Evolutionary conservation across 2,329 filamentous ascomycete genomes (phyloP).

Genomic region (Fusarium palustre): DNA sequence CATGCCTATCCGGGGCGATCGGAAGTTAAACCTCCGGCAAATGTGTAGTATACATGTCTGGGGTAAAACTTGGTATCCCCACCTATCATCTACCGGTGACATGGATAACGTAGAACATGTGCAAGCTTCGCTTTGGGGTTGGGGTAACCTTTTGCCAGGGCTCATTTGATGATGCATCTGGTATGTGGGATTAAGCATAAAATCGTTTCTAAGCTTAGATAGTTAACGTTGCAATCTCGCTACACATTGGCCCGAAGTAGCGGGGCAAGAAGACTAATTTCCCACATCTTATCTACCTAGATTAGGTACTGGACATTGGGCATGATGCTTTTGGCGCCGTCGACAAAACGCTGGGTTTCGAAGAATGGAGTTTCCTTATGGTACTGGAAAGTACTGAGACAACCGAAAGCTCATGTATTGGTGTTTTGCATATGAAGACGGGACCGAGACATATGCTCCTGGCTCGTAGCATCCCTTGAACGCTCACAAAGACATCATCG

Average conservation of each 20-base stretch:
- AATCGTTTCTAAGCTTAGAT: background rate
- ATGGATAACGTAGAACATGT: background rate
- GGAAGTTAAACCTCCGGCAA: slow-evolving; percentile 22
- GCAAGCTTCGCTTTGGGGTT: background rate
- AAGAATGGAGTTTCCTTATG: too few relatives aligned
- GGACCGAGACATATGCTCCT: too few relatives aligned
- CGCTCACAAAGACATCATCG: background rate
- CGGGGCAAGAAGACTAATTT: background rate
- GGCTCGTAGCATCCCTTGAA: too few relatives aligned
- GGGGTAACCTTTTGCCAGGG: background rate
- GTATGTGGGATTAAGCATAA: slow-evolving; percentile 5
- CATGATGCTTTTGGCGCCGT: too few relatives aligned
- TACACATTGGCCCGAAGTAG: background rate
- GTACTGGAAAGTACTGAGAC: too few relatives aligned
- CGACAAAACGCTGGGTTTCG: too few relatives aligned
- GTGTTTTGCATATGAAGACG: too few relatives aligned
- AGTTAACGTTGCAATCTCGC: background rate
- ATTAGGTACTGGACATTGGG: too few relatives aligned
- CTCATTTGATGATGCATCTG: background rate
- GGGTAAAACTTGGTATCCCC: slow-evolving; percentile 3
- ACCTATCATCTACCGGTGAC: slow-evolving; percentile 15
- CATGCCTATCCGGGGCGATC: slow-evolving; percentile 16
- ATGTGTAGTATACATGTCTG: background rate
- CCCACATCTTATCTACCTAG: too few relatives aligned
- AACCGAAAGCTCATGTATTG: too few relatives aligned